Percentiles rank a stretch among this genome's conserved stretches.
Conservation (phyloP, 345 rosid genomes). For the Pistacia atlantica region DNA sequence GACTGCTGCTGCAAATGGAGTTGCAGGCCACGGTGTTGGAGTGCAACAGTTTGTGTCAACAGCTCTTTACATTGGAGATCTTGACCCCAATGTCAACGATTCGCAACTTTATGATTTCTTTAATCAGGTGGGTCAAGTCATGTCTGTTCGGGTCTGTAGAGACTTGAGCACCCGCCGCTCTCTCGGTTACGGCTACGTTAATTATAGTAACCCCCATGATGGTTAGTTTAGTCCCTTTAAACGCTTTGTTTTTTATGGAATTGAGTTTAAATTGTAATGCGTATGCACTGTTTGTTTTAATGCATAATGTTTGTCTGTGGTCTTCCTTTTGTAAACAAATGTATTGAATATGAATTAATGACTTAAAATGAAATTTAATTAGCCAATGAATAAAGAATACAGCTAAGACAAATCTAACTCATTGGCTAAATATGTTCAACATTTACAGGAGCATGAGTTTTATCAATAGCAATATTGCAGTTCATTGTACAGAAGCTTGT, state of each 20-base stretch:
- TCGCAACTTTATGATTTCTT: conserved; percentile 73
- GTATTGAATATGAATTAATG: too few relatives aligned
- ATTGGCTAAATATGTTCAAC: too few relatives aligned
- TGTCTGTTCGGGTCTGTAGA: conserved; percentile 74
- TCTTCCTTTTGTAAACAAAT: too few relatives aligned
- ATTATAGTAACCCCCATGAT: conserved; percentile 40
- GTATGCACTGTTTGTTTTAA: too few relatives aligned
- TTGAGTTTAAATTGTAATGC: not conserved
- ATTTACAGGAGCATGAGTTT: too few relatives aligned
- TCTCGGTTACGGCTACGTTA: conserved; percentile 52
- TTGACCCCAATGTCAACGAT: conserved; percentile 64
- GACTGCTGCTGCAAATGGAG: conserved; percentile 26
- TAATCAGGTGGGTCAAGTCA: conserved; percentile 54
- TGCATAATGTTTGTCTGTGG: too few relatives aligned
- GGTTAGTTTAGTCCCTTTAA: conserved; percentile 19
- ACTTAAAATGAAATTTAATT: too few relatives aligned
- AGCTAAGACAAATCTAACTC: too few relatives aligned
- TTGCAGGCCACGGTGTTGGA: conserved; percentile 24
- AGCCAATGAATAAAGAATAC: too few relatives aligned
- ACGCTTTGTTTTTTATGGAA: not conserved
- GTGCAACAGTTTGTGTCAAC: conserved; percentile 45
- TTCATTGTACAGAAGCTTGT: too few relatives aligned
- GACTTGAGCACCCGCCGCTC: conserved; percentile 50
- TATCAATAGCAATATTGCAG: too few relatives aligned
- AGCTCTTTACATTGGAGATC: conserved; percentile 82